These are phyloP conservation scores for Trypanosoma lewisi DNA, from an alignment of 208 protist species.

Conservation along the genomic window DNA sequence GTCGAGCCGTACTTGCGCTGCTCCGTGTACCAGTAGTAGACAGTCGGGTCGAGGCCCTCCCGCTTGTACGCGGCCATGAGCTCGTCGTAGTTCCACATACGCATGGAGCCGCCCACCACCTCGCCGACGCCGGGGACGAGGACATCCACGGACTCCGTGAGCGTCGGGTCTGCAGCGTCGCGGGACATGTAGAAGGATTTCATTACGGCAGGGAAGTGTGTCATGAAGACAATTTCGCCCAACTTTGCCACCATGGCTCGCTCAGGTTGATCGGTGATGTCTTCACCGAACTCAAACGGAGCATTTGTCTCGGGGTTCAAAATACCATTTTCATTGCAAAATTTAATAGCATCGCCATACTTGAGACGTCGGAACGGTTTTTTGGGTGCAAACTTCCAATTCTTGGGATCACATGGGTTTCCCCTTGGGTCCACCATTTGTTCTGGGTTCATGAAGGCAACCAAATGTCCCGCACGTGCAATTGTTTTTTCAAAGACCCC, in stretches of 20 bases:
- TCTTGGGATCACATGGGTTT: constrained; percentile 57
- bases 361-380: constrained; percentile 95
- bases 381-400: constrained; percentile 89
- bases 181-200: constrained; percentile 99
- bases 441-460: constrained; percentile 91
- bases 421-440: constrained; percentile 66
- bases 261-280: constrained; percentile 98
- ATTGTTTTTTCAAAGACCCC: constrained; percentile 85
- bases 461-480: constrained; percentile 60
- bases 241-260: constrained; percentile 97
- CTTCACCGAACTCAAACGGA: constrained; percentile 94
- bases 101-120: constrained; percentile 98
- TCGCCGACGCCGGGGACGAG: constrained; percentile 98
- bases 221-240: constrained; percentile 96
- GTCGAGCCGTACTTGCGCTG: constrained; percentile 96
- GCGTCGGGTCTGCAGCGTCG: constrained; percentile 64
- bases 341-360: constrained; percentile 97
- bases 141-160: constrained; percentile 96
- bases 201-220: constrained; percentile 95
- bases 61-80: constrained; percentile 91
- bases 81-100: constrained; percentile 94
- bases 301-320: constrained; percentile 89
- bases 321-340: constrained; percentile 94
- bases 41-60: constrained; percentile 92
- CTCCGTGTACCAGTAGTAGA: constrained; percentile 99